A percentile compares a stretch with the other conserved stretches of the same genome.
phyloP scores from a whole-genome alignment of 352 stramenopile species.

The Globisporangium canariense region DNA sequence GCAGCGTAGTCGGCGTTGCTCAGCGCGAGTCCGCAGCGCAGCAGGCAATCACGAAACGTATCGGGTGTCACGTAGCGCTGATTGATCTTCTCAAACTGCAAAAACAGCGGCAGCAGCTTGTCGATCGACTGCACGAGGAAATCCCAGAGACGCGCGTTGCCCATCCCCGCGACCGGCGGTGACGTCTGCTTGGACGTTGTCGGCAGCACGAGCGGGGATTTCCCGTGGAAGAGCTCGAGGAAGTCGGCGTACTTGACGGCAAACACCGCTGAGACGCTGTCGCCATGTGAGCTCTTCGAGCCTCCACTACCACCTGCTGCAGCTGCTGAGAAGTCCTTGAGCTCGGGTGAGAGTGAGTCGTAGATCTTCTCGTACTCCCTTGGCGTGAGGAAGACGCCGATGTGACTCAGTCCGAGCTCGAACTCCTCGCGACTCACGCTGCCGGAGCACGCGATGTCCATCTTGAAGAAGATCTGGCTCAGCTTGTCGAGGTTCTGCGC shows the following conservation, averaged over 20 bases:
- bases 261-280: conserved; percentile 17
- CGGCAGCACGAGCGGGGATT: conserved; percentile 26
- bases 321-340: conserved; percentile 22
- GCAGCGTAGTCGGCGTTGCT: conserved; percentile 72
- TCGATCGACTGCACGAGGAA: conserved; percentile 48
- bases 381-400: conserved; percentile 64
- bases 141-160: conserved; percentile 60
- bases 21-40: conserved; percentile 52
- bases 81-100: conserved; percentile 51
- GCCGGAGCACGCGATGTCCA: conserved; percentile 68
- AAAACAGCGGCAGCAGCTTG: conserved; percentile 44
- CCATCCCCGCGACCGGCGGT: conserved; percentile 39
- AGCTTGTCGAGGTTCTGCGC: conserved; percentile 60
- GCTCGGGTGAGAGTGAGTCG: conserved; percentile 36
- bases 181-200: conserved; percentile 41
- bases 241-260: conserved; percentile 66
- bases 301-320: conserved; percentile 1
- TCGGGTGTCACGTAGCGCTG: conserved; percentile 52
- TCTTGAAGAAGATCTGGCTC: conserved; percentile 72
- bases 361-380: conserved; percentile 71
- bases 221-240: conserved; percentile 39
- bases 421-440: conserved; percentile 67
- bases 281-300: conserved; percentile 8
- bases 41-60: conserved; percentile 58
- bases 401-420: conserved; percentile 63